These are phyloP conservation scores for Spongiforma sp. DNA, from an alignment of 1,284 basidiomycete genomes.

Conservation along the genomic window DNA sequence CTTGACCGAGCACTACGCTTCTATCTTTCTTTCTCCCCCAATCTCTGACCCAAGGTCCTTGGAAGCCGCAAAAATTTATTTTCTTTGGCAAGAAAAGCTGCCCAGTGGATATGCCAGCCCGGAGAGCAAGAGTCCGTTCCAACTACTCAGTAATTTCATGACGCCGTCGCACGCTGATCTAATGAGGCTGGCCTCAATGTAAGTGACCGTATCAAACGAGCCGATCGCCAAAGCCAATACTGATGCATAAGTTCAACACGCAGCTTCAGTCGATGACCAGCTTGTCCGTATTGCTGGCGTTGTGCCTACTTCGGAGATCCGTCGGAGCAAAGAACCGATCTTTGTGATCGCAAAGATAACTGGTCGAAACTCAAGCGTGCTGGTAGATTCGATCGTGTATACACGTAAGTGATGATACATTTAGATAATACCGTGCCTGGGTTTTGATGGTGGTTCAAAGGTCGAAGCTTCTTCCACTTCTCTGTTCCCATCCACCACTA, in stretches of 20 bases:
- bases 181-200: conserved; percentile 93
- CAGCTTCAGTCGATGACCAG: conserved; percentile 61
- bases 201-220: conserved; percentile 71
- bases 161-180: conserved; percentile 89
- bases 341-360: too few relatives aligned
- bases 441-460: too few relatives aligned
- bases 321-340: too few relatives aligned
- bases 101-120: conserved; percentile 85
- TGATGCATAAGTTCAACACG: conserved; percentile 44
- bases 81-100: conserved; percentile 82
- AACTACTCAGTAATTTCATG: conserved; percentile 94
- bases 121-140: conserved; percentile 96
- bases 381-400: too few relatives aligned
- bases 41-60: conserved; percentile 80
- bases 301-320: too few relatives aligned
- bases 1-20: conserved; percentile 86
- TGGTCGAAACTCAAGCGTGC: too few relatives aligned
- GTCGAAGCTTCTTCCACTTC: too few relatives aligned
- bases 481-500: background rate
- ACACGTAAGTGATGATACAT: too few relatives aligned
- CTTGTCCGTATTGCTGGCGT: conserved; percentile 81
- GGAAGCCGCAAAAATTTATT: conserved; percentile 95
- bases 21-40: conserved; percentile 72
- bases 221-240: conserved; percentile 49
- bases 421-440: too few relatives aligned